Conservation (phyloP, 2,329 filamentous ascomycete species). For the Teratosphaeria nubilosa region DNA sequence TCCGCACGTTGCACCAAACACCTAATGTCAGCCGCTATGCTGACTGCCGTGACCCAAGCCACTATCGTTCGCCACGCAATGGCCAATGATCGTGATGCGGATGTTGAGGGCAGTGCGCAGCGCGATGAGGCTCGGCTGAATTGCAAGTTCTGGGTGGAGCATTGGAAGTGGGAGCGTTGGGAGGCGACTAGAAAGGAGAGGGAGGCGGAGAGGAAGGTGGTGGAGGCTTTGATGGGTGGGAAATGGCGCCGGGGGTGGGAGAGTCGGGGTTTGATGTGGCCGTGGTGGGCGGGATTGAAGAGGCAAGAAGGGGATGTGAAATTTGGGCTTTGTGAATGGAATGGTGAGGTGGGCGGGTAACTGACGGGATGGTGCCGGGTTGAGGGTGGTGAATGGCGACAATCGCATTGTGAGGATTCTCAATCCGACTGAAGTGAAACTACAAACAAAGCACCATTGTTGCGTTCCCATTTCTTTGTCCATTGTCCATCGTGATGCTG, state of each 20-base stretch:
- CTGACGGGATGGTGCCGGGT: no score
- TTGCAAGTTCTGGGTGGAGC: not conserved
- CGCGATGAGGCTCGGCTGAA: not conserved
- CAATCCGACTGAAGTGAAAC: not conserved
- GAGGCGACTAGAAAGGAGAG: not conserved
- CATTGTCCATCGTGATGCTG: not conserved
- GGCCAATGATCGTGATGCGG: not conserved
- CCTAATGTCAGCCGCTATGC: not conserved
- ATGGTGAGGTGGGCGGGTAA: no score
- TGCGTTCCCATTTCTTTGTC: not conserved
- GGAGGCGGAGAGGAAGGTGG: not conserved
- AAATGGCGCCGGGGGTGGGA: no score
- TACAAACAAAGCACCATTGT: not conserved
- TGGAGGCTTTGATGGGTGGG: not conserved
- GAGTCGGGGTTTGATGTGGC: no score
- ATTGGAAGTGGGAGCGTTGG: not conserved
- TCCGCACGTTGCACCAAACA: not conserved
- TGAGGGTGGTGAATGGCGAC: not conserved
- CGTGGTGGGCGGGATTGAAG: no score
- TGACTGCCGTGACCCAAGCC: not conserved
- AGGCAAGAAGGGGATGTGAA: no score
- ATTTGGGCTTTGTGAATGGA: no score
- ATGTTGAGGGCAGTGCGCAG: not conserved
- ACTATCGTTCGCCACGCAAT: not conserved
- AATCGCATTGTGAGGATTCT: not conserved